Percentiles rank a stretch among this genome's conserved stretches.
phyloP scores from a whole-genome alignment of 305 asterid species.

The Plantago lanceolata region DNA sequence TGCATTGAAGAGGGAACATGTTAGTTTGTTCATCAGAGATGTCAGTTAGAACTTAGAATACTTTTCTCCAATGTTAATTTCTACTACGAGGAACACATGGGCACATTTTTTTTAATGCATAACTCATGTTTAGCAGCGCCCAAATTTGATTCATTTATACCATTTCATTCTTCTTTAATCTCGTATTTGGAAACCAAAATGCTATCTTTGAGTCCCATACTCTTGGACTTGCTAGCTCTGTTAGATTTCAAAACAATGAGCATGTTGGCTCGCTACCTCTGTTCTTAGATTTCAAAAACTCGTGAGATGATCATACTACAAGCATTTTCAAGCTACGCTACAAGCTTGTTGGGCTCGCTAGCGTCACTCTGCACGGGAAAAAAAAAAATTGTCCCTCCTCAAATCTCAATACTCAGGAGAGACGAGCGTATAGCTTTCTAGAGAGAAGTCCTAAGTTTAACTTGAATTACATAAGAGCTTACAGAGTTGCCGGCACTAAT shows the following conservation, averaged over 20 bases:
- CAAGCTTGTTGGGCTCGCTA: too few species aligned
- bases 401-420: background rate
- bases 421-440: background rate
- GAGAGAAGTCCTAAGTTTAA: conserved; percentile 1
- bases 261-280: too few species aligned
- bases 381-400: background rate
- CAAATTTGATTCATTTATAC: background rate
- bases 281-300: too few species aligned
- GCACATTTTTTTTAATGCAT: background rate
- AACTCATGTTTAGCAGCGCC: background rate
- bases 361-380: background rate
- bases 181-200: too few species aligned
- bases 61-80: background rate
- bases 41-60: background rate
- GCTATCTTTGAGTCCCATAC: background rate
- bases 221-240: too few species aligned
- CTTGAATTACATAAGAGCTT: conserved; percentile 17
- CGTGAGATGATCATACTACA: too few species aligned
- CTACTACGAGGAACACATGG: background rate
- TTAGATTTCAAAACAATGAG: too few species aligned
- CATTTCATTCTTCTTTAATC: background rate
- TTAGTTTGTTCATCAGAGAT: background rate
- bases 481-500: background rate
- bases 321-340: too few species aligned
- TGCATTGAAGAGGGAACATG: background rate